Percentiles rank a stretch among this genome's conserved stretches.
These are phyloP conservation scores for Lonicera japonica DNA, from an alignment of 129 eudicot genomes.

Conservation along the genomic window DNA sequence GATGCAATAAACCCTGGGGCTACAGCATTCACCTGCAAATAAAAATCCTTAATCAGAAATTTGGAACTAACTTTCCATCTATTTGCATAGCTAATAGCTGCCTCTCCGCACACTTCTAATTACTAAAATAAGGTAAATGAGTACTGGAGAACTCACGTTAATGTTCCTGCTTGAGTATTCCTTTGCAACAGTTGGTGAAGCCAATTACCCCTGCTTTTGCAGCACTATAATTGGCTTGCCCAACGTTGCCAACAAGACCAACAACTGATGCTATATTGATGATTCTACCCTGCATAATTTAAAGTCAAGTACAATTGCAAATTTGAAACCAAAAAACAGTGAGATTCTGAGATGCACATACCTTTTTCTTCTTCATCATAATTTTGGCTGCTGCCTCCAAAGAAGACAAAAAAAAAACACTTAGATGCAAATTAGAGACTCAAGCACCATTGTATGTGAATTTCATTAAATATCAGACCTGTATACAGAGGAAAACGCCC, in stretches of 20 bases:
- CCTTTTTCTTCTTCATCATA: slow-evolving; percentile 98
- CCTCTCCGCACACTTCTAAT: neutral
- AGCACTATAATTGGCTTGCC: slow-evolving; percentile 98
- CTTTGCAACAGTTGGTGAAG: slow-evolving; percentile 62
- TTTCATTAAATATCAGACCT: slow-evolving; percentile 74
- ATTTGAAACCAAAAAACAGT: neutral
- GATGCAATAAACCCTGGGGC: slow-evolving; percentile 99
- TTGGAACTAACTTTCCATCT: neutral
- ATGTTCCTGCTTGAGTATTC: slow-evolving; percentile 75
- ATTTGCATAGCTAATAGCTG: no score
- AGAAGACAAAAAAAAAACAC: neutral
- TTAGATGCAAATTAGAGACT: slow-evolving; percentile 10
- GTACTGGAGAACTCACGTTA: slow-evolving; percentile 39
- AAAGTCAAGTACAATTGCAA: slow-evolving; percentile 74
- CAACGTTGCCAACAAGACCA: slow-evolving; percentile 86
- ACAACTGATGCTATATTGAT: slow-evolving; percentile 93
- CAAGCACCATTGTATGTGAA: neutral
- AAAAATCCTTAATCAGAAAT: neutral
- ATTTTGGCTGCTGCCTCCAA: slow-evolving; percentile 90
- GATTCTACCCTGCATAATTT: slow-evolving; percentile 86
- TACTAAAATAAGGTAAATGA: neutral
- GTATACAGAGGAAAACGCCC: slow-evolving; percentile 72
- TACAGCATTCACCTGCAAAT: slow-evolving; percentile 68
- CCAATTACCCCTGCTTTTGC: slow-evolving; percentile 96
- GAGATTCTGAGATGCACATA: no score